Base-by-base conservation (phyloP, 2,329 filamentous ascomycete genomes). In the Xylariaceae sp. region DNA sequence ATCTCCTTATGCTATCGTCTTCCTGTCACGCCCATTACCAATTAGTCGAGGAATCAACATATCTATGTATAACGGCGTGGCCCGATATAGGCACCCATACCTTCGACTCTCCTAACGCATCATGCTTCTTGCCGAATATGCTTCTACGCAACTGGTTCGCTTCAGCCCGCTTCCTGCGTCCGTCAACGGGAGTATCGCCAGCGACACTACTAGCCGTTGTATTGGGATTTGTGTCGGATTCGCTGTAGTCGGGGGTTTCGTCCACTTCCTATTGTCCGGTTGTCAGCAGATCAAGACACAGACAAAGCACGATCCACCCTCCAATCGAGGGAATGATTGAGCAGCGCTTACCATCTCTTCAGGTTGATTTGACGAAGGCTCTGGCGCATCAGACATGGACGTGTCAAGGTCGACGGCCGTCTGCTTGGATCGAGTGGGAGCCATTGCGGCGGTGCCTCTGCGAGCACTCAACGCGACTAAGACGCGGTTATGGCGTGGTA, bases 101-200 rank as follows among this genome's bases (percentile, higher is more conserved):
- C 79, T 95, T 97, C 34, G 86, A 94, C 59, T 94, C 88, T 57
- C 90, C 88, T 6, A 98, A 66, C 37, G 83, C 78, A 56, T 94
- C 88, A 59, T 96, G 92, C 63, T 98, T 96, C 72, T 87, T 94
- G 57, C 88, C 89, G 55, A 96, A 84, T 46, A 96, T 87, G 62
- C 83, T 94, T 61, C 94, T 86, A 40, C 92, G 84, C 57, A 97
- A 74, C 63, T 94, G 84, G 50, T 88, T 88, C 42, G 83, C 89
- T 59, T 96, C 88, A 40, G 87, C 83, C 53, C 90, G 81, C 59
- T 83, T 81, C 69, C 85, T 94, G 36, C 89, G 82, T 19, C 88
- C 88, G 68, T 97, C 90, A 29, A 71, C 59, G 30, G 68, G 47
- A 52, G 96, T 44, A 52, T 96, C 90, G 38, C 88, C 90, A 39